Conservation (phyloP, 768 basidiomycete genomes). For the Lepiota venenata region DNA sequence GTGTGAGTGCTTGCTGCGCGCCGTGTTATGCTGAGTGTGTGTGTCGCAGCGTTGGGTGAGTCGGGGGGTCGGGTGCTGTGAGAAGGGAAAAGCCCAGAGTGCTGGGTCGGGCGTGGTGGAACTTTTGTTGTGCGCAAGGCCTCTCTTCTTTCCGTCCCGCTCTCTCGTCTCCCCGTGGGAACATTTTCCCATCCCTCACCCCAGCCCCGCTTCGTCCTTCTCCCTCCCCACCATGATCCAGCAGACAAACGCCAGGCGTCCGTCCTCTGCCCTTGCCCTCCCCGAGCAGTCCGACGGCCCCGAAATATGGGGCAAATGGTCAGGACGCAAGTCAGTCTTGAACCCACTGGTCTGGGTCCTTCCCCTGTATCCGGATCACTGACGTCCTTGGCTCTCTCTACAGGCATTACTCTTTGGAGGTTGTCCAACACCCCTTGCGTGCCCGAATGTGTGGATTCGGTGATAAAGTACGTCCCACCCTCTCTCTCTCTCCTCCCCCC, state of each 20-base stretch:
- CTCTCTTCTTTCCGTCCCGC: constrained; percentile 15
- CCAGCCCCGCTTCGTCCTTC: background rate
- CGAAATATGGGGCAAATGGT: constrained; percentile 73
- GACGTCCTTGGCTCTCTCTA: constrained; percentile 8
- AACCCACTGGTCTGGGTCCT: constrained; percentile 2
- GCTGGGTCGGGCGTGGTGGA: constrained; percentile 8
- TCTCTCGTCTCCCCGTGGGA: constrained; percentile 12
- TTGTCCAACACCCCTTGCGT: constrained; percentile 84
- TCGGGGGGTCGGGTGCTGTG: background rate
- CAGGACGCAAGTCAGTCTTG: constrained; percentile 51
- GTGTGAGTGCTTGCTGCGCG: no score
- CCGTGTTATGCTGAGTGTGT: no score
- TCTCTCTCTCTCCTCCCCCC: constrained; percentile 12
- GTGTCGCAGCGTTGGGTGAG: background rate
- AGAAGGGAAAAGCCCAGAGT: constrained; percentile 1
- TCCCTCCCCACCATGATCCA: constrained; percentile 55
- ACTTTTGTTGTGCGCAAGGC: no score
- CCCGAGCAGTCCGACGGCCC: constrained; percentile 38
- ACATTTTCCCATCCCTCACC: constrained; percentile 13
- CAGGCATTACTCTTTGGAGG: constrained; percentile 80
- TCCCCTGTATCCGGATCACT: constrained; percentile 13
- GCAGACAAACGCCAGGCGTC: constrained; percentile 46
- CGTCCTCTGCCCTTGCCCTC: constrained; percentile 19
- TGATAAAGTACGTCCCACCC: constrained; percentile 64
- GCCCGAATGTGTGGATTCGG: constrained; percentile 97